Evolutionary conservation across 2,329 filamentous ascomycete species (phyloP), one percentile per base, ranked within the genome.

Genomic region (Epichloe scottii): DNA sequence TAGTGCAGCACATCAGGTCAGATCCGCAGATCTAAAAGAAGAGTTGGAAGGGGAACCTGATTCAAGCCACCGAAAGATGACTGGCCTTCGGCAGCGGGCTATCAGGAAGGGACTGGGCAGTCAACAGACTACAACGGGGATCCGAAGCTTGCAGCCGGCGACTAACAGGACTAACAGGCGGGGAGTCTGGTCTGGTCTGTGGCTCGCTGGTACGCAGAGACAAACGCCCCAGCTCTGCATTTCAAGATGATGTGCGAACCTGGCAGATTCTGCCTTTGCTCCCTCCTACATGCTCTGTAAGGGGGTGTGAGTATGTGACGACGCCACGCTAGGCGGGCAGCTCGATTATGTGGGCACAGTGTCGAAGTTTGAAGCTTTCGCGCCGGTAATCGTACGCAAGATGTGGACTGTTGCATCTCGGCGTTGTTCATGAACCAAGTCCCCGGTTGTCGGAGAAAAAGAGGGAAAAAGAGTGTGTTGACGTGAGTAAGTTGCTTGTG

Each of bases 171-270:
- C 53, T 53, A 48, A 50, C 42, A 48, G 46, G 49, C 41, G 46
- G 47, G 35, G 40, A 52, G 10, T 11, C 30, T 30, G 26, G 8
- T 30, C 30, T 30, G 30, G 30, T 30, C 30, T 30, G 30, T 39
- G 38, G n/a, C 15, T n/a, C 23, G 26, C 12, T 33, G 26, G 17
- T 21, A 23, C 42, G 34, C 33, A 34, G 21, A 40, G 41, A 48
- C 52, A 53, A 44, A 52, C 49, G 52, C 51, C 47, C 49, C 48
- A 50, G 41, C 48, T 52, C 46, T 52, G 46, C 44, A 55, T 40
- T 49, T 47, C 41, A 51, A 48, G 50, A 50, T 50, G 26, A n/a
- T 26, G 3, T 33, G 42, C 26, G 5, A 26, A 23, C 41, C 8
- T 21, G 41, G 51, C 48, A 42, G 39, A 44, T 34, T 48, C 44